Conservation (phyloP, 2,329 filamentous ascomycete species). For the Drechslerella stenobrocha region DNA sequence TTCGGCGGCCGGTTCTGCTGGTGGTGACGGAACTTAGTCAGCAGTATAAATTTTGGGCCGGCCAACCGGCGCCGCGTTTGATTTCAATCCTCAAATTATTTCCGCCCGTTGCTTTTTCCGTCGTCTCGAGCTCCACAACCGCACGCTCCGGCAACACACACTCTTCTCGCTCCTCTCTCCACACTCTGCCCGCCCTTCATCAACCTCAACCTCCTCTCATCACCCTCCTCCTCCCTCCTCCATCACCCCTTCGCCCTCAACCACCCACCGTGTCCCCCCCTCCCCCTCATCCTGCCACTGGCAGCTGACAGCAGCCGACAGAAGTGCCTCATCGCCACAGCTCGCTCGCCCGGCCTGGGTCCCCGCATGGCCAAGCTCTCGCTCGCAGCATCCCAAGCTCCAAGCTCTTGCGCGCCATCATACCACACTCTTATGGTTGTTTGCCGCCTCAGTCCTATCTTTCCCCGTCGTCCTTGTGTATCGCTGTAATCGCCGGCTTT, state of each 20-base stretch:
- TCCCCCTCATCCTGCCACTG: neutral
- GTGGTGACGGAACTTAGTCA: slow-evolving; percentile 44
- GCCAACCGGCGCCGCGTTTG: slow-evolving; percentile 34
- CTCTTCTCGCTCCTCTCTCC: too few species aligned
- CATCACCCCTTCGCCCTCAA: neutral
- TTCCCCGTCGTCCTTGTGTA: neutral
- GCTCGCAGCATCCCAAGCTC: neutral
- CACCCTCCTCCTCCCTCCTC: neutral
- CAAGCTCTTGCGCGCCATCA: neutral
- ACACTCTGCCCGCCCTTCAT: neutral
- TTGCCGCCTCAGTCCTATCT: neutral
- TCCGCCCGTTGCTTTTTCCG: slow-evolving; percentile 37
- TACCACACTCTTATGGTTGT: neutral
- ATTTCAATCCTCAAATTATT: slow-evolving; percentile 50
- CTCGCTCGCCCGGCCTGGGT: neutral
- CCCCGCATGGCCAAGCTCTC: neutral
- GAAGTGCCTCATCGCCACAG: neutral
- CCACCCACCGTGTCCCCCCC: neutral
- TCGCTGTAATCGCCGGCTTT: neutral
- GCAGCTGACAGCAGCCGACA: neutral
- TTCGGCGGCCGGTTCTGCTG: slow-evolving; percentile 3
- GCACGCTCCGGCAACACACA: slow-evolving; percentile 6
- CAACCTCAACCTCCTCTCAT: neutral
- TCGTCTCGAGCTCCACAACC: slow-evolving; percentile 42
- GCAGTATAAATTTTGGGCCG: slow-evolving; percentile 47